Base-by-base conservation (phyloP, 768 basidiomycete species). In the Phylloporus rhodoxanthus region DNA sequence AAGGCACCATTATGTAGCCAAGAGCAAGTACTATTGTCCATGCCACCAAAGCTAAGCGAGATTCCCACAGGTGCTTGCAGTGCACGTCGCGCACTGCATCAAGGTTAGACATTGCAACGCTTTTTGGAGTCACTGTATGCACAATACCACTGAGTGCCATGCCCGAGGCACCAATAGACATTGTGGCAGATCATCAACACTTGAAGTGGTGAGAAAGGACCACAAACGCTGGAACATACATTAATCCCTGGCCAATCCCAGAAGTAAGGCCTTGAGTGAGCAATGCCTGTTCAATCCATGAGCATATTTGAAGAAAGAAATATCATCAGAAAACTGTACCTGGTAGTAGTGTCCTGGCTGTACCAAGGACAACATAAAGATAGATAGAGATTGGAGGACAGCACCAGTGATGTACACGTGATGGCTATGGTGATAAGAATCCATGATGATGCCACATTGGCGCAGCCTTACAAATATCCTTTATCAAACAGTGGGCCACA, bases 61-160 rank as follows among this genome's bases (percentile, higher is more conserved):
- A n/a, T n/a, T n/a, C n/a, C n/a, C n/a, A n/a, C n/a, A n/a, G n/a
- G n/a, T n/a, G n/a, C n/a, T n/a, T n/a, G n/a, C n/a, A n/a, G n/a
- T n/a, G n/a, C n/a, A n/a, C n/a, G n/a, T n/a, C n/a, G n/a, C n/a
- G n/a, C n/a, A n/a, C n/a, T n/a, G n/a, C n/a, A n/a, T n/a, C n/a
- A n/a, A n/a, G n/a, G n/a, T n/a, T n/a, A n/a, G n/a, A n/a, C n/a
- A n/a, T n/a, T n/a, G n/a, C n/a, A n/a, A n/a, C n/a, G n/a, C n/a
- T n/a, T n/a, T n/a, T n/a, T n/a, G n/a, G n/a, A n/a, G n/a, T n/a
- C n/a, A 83, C 79, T 1, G 82, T 79, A 47, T 82, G 75, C 13
- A 78, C 55, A 19, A 79, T 65, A 6, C 77, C 79, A 8, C 84
- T 83, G 3, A 81, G 59, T 2, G 78, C 72, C 29, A 75, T 70